Evolutionary conservation across 2,329 filamentous ascomycete genomes (phyloP).

Genomic region (Calonectria hawksworthii): DNA sequence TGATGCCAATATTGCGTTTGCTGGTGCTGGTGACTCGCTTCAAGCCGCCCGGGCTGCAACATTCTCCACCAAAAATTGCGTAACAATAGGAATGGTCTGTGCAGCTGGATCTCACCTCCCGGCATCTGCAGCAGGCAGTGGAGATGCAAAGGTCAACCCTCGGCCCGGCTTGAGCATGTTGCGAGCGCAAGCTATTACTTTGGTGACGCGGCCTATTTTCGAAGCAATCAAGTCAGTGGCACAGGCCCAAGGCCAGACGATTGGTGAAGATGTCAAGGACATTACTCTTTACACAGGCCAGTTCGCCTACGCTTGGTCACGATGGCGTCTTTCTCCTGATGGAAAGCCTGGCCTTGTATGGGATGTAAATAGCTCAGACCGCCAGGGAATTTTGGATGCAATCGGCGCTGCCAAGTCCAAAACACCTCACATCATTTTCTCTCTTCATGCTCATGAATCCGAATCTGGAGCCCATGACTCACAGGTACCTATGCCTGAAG

Average conservation of each 20-base stretch:
- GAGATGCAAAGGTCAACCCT: background rate
- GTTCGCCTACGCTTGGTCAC: background rate
- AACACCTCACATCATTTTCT: background rate
- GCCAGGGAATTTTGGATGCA: background rate
- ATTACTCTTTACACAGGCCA: background rate
- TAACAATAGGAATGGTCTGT: background rate
- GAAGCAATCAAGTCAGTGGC: background rate
- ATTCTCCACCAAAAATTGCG: background rate
- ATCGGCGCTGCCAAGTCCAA: background rate
- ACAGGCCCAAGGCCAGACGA: background rate
- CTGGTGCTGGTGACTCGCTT: background rate
- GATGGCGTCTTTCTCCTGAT: background rate
- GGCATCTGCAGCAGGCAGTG: background rate
- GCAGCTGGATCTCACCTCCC: background rate
- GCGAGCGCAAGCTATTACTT: background rate
- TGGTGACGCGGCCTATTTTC: background rate
- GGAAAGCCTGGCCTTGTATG: background rate
- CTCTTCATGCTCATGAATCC: background rate
- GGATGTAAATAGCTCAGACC: background rate
- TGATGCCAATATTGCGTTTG: background rate
- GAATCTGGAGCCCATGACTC: background rate
- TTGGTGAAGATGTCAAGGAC: background rate
- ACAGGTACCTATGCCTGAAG: background rate
- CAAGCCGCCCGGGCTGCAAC: background rate
- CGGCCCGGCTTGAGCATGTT: background rate